Evolutionary conservation across 1,284 basidiomycete genomes (phyloP).

Genomic region (Bondarzewia mesenterica): DNA sequence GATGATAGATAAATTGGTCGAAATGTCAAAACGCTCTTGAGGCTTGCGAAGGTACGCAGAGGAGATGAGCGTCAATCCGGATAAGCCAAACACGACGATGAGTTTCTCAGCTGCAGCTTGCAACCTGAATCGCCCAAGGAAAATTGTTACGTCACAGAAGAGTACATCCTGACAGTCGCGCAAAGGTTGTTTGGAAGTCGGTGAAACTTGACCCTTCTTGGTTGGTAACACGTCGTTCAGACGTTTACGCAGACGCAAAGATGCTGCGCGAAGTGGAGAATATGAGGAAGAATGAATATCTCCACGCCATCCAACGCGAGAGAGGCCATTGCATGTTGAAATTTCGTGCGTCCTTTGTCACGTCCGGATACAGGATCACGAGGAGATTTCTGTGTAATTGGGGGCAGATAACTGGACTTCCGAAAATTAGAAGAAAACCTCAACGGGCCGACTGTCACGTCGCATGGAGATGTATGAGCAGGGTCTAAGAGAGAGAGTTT

Average conservation of each 20-base stretch:
- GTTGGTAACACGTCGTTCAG: background rate
- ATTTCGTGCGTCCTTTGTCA: slow-evolving; percentile 17
- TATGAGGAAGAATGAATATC: slow-evolving; percentile 47
- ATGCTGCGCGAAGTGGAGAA: slow-evolving; percentile 56
- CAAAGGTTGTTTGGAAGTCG: background rate
- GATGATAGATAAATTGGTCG: slow-evolving; percentile 38
- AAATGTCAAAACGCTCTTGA: slow-evolving; percentile 23
- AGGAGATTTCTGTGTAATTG: slow-evolving; percentile 9
- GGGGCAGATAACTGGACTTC: slow-evolving; percentile 14
- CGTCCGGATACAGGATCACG: slow-evolving; percentile 13
- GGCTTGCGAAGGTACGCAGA: slow-evolving; percentile 29
- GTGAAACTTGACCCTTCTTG: background rate
- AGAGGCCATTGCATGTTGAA: slow-evolving; percentile 31
- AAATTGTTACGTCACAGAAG: slow-evolving; percentile 22
- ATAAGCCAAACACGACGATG: slow-evolving; percentile 36
- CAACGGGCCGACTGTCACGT: slow-evolving; percentile 14
- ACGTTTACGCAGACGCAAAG: slow-evolving; percentile 36
- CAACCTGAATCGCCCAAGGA: slow-evolving; percentile 35
- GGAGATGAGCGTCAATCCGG: slow-evolving; percentile 32
- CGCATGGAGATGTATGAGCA: slow-evolving; percentile 10
- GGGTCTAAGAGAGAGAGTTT: slow-evolving; percentile 10
- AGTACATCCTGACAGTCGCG: background rate
- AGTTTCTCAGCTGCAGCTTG: slow-evolving; percentile 48
- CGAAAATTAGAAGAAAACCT: slow-evolving; percentile 11
- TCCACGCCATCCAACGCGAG: slow-evolving; percentile 35